Evolutionary conservation across 1,139 yeast species (phyloP).

Genomic region (Wickerhamomyces sp.): DNA sequence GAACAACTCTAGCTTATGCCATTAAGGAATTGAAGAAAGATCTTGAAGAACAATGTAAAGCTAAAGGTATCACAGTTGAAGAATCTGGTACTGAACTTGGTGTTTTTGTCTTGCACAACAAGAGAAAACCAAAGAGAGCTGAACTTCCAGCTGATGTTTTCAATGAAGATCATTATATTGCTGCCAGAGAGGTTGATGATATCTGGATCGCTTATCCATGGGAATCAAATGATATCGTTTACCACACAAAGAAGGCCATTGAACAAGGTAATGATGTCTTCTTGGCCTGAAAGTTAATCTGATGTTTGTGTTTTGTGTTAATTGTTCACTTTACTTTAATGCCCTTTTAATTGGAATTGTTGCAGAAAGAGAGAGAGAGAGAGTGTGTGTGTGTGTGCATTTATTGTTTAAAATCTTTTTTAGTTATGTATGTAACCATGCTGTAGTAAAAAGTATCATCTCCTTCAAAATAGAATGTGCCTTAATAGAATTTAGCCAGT

Average conservation of each 20-base stretch:
- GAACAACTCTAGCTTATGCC: conserved; percentile 92
- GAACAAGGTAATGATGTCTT: conserved; percentile 63
- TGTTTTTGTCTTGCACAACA: conserved; percentile 90
- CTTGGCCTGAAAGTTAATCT: conserved; percentile 2
- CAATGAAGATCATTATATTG: conserved; percentile 58
- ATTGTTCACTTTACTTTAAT: too few species aligned
- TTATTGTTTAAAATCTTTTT: too few species aligned
- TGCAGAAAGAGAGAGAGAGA: too few species aligned
- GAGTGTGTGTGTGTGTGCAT: too few species aligned
- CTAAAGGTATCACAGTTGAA: conserved; percentile 34
- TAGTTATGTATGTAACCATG: too few species aligned
- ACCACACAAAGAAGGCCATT: conserved; percentile 75
- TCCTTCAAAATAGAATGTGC: too few species aligned
- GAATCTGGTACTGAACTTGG: conserved; percentile 64
- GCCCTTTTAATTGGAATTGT: too few species aligned
- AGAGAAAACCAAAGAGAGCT: conserved; percentile 83
- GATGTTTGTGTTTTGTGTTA: too few species aligned
- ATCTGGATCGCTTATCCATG: conserved; percentile 98
- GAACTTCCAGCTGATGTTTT: conserved; percentile 46
- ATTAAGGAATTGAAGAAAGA: conserved; percentile 84
- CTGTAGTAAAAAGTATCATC: too few species aligned
- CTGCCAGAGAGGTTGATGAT: conserved; percentile 89
- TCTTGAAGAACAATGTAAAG: conserved; percentile 51
- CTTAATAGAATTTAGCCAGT: too few species aligned
- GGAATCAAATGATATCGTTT: conserved; percentile 89